Evolutionary conservation across 345 rosid genomes (phyloP), one percentile per base, ranked within the genome.

Genomic region (Mangifera indica): DNA sequence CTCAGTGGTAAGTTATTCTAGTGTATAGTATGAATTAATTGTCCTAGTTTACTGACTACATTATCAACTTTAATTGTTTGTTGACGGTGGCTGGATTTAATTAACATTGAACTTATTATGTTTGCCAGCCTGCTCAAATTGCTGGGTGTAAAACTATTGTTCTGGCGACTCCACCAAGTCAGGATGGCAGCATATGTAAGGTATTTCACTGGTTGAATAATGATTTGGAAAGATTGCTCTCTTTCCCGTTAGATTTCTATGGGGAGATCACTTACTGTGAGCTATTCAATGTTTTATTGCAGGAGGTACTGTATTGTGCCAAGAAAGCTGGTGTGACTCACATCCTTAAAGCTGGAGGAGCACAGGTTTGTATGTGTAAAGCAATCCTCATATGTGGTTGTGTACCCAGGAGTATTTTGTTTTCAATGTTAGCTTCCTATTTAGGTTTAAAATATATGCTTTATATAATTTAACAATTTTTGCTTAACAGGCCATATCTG

Each of bases 321-420:
- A 93, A 93, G 83, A 93, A 75, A 66, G 96, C 93, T 53, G 93
- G 98, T 75, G 98, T 94, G 44, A 94, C 97, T 68, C 97, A 89
- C 82, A 87, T 94, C 53, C 92, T 94, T 52, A 94, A 92, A 84
- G 97, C 97, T 52, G 97, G 98, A 60, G 97, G 98, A 73, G 95
- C 97, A 22, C 98, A 94, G 97, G 97, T 94, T 55, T 71, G 78
- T 26, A 74, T 66, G 42, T 61, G 21, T 71, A 53, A 10, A 57
- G 64, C 44, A 46, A 29, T 21, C 65, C 42, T 44, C 34, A 24
- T 45, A 48, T 65, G 11, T 25, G 5, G 32, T 29, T 29, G 32
- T 29, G 32, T 29, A 1, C 3, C 3, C 32, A 29, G 40, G 10
- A 40, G 40, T 29, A 29, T 29, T 29, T 29, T 29, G 2, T 29